phyloP scores from a whole-genome alignment of 139 green algal species.

The Picochlorum sp. region DNA sequence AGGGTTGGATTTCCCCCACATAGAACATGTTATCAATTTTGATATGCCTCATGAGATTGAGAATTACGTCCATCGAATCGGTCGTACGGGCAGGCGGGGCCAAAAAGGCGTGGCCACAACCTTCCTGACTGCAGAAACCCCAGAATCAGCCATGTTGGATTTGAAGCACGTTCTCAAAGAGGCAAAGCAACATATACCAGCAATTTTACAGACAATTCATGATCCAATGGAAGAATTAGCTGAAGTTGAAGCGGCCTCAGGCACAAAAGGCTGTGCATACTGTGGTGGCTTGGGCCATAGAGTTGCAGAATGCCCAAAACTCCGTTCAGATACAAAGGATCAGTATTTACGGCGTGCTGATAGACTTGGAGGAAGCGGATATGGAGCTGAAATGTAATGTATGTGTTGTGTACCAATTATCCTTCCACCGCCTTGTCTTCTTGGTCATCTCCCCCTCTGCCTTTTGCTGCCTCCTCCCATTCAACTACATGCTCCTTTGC shows the following conservation, averaged over 20 bases:
- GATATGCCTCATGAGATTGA: conserved; percentile 99
- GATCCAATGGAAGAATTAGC: conserved; percentile 6
- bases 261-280: conserved; percentile 85
- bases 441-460: conserved; percentile 10
- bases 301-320: conserved; percentile 93
- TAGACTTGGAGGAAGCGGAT: conserved; percentile 45
- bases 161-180: conserved; percentile 96
- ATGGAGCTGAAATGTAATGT: conserved; percentile 72
- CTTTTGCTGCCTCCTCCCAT: conserved; percentile 46
- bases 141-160: conserved; percentile 91
- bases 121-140: conserved; percentile 93
- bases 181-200: conserved; percentile 90
- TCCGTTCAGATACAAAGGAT: conserved; percentile 50
- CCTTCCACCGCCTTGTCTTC: conserved; percentile 2
- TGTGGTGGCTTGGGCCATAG: conserved; percentile 95
- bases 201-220: conserved; percentile 57
- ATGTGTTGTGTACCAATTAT: conserved; percentile 1
- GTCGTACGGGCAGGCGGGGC: conserved; percentile 82
- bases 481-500: conserved; percentile 28
- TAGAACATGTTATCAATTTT: conserved; percentile 99
- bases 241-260: conserved; percentile 57
- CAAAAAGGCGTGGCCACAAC: conserved; percentile 97
- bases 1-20: conserved; percentile 79
- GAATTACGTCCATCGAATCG: conserved; percentile 95
- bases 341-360: too few species aligned